phyloP scores from a whole-genome alignment of 805 yeast species.

The Candida xyloterini region DNA sequence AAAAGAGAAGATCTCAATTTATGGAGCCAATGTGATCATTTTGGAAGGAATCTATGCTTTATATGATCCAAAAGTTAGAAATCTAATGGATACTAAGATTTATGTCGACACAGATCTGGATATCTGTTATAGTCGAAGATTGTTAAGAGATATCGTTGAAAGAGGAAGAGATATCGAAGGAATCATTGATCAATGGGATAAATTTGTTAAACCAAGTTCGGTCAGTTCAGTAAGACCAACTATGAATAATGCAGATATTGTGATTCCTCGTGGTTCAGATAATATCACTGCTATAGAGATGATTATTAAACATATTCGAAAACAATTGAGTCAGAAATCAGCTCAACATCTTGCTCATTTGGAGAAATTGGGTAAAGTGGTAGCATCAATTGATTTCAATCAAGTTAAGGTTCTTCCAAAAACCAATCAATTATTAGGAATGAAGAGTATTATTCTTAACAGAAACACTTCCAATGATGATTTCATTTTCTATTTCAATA shows the following conservation, averaged over 20 bases:
- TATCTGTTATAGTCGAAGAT: slow-evolving; percentile 83
- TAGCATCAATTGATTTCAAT: slow-evolving; percentile 30
- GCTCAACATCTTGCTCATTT: slow-evolving; percentile 63
- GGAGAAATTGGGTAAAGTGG: slow-evolving; percentile 49
- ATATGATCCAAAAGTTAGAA: slow-evolving; percentile 63
- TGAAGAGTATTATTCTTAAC: slow-evolving; percentile 67
- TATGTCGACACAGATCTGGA: slow-evolving; percentile 95
- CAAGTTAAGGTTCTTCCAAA: slow-evolving; percentile 40
- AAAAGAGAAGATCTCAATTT: slow-evolving; percentile 65
- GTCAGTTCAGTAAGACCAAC: slow-evolving; percentile 73
- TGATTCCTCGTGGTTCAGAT: slow-evolving; percentile 89
- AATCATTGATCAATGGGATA: slow-evolving; percentile 84
- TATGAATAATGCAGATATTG: slow-evolving; percentile 74
- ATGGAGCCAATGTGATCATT: slow-evolving; percentile 92
- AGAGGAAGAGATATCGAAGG: slow-evolving; percentile 85
- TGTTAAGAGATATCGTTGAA: slow-evolving; percentile 80
- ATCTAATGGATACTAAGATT: slow-evolving; percentile 78
- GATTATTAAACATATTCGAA: slow-evolving; percentile 74
- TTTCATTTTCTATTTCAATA: slow-evolving; percentile 81
- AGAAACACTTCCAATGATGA: slow-evolving; percentile 59
- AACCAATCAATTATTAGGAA: slow-evolving; percentile 67
- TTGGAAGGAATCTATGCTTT: slow-evolving; percentile 89
- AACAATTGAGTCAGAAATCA: slow-evolving; percentile 66
- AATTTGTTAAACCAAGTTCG: slow-evolving; percentile 90
- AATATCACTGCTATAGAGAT: slow-evolving; percentile 76